Percentiles rank a stretch among this genome's conserved stretches.
phyloP scores from a whole-genome alignment of 2,329 filamentous ascomycete genomes.

The Cadophora malorum region DNA sequence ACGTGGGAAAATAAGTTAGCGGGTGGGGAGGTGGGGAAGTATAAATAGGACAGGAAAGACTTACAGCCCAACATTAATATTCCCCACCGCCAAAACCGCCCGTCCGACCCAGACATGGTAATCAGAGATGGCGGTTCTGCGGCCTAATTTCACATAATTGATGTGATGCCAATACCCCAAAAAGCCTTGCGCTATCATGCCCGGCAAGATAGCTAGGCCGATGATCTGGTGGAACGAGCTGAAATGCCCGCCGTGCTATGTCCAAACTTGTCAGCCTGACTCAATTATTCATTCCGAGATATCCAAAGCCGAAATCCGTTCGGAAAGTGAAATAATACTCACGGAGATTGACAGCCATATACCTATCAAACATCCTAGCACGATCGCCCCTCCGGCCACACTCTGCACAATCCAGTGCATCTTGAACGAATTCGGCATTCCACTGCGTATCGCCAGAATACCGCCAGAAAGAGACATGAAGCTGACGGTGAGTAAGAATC shows the following conservation, averaged over 20 bases:
- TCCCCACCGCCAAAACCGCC: constrained; percentile 20
- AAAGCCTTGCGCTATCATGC: constrained; percentile 20
- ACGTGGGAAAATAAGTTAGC: too few relatives aligned
- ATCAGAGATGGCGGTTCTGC: constrained; percentile 23
- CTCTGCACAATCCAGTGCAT: constrained; percentile 29
- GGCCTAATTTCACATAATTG: constrained; percentile 26
- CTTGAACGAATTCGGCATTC: constrained; percentile 22
- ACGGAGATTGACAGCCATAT: constrained; percentile 25
- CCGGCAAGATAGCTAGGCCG: constrained; percentile 21
- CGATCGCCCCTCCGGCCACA: constrained; percentile 17
- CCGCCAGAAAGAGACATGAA: constrained; percentile 26
- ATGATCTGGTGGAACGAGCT: constrained; percentile 25
- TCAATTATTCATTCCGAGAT: too few relatives aligned
- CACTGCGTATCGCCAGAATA: constrained; percentile 25
- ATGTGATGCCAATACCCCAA: constrained; percentile 29
- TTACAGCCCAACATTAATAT: constrained; percentile 28
- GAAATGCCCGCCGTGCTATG: constrained; percentile 22
- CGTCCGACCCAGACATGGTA: constrained; percentile 31
- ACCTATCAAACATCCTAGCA: constrained; percentile 28
- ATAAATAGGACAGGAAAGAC: neutral
- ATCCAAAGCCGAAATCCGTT: too few relatives aligned
- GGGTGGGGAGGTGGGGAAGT: too few relatives aligned
- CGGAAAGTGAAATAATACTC: neutral
- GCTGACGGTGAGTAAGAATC: constrained; percentile 21
- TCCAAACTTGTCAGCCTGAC: neutral